Percentiles rank a stretch among this genome's conserved stretches.
These are phyloP conservation scores for Buddleja alternifolia DNA, from an alignment of 257 asterid genomes.

Conservation along the genomic window DNA sequence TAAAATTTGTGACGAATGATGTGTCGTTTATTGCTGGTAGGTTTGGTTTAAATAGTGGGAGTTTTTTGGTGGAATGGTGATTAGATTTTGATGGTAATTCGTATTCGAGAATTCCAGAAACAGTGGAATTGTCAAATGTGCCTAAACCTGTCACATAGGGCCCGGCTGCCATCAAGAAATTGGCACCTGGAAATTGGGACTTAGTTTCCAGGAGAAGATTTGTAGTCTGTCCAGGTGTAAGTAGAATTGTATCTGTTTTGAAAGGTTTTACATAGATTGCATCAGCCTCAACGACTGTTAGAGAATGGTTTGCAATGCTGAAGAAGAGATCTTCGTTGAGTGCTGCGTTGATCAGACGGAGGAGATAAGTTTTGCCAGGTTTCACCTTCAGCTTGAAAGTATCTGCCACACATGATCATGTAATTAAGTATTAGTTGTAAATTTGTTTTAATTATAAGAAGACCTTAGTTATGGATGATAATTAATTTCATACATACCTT, in stretches of 20 bases:
- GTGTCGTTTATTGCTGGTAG: conserved; percentile 61
- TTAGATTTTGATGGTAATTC: conserved; percentile 23
- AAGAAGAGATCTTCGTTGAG: conserved; percentile 65
- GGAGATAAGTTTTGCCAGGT: conserved; percentile 65
- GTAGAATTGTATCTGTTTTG: conserved; percentile 42
- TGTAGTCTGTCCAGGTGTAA: conserved; percentile 65
- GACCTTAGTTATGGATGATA: too few relatives aligned
- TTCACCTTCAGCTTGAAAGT: conserved; percentile 58
- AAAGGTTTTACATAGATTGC: conserved; percentile 62
- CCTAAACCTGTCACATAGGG: conserved; percentile 62
- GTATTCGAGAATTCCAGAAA: conserved; percentile 56
- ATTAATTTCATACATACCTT: conserved; percentile 34
- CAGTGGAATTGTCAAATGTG: conserved; percentile 62
- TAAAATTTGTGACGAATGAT: conserved; percentile 44
- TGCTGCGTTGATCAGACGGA: conserved; percentile 67
- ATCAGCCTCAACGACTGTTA: conserved; percentile 51
- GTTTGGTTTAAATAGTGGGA: conserved; percentile 42
- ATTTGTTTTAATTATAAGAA: neutral
- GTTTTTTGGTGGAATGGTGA: conserved; percentile 17
- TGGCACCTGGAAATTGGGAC: conserved; percentile 41
- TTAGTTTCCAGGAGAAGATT: conserved; percentile 55
- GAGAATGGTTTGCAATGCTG: conserved; percentile 58
- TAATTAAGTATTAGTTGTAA: too few relatives aligned
- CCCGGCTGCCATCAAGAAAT: conserved; percentile 53
- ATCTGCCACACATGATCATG: conserved; percentile 29